Evolutionary conservation across 768 basidiomycete species (phyloP), one percentile per base, ranked within the genome.

Genomic region (Psilocybe subaeruginosa): DNA sequence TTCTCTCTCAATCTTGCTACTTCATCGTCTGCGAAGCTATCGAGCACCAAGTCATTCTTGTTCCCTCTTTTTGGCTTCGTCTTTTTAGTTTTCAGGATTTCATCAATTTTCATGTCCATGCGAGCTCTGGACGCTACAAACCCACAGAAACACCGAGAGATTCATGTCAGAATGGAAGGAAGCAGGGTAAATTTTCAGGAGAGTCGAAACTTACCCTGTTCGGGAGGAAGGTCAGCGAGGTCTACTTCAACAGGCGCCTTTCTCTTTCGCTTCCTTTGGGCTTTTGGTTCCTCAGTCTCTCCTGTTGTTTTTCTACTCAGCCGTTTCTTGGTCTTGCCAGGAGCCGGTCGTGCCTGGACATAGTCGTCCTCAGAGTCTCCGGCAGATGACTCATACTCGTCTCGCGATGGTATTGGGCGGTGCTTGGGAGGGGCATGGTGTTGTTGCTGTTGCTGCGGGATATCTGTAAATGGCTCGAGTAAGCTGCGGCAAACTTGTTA

Each of bases 21-120:
- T 68, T 97, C 90, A 61, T 93, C 93, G 68, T 99, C 96, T 39
- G 94, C 93, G 65, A 90, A 90, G 19, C 84, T 84, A 69, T 98
- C 97, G 37, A 97, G 76, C 9, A 87, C 87, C 68, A 93, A 93
- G 1, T 92, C 92, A 55, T 89, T 86, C n/a, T 76, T 76, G 59
- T 82, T 92, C 71, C 90, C 89, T 77, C 93, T 94, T 66, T 87
- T 86, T 41, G 80, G 83, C 14, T 82, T 80, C 2, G 80, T 73
- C 72, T 90, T 92, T 71, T 92, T 93, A 3, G 88, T 80, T 74
- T 93, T 94, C 17, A 96, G 81, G 56, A 95, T 95, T 16, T 89
- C 90, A 61, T 97, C 93, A 60, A 99, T 85, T 67, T 88, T 82
- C 82, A 89, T 90, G 68, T 95, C 91, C 35, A 97, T 78, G 1